Evolutionary conservation across 1,284 basidiomycete genomes (phyloP).

Genomic region (Heterobasidion occidentale): DNA sequence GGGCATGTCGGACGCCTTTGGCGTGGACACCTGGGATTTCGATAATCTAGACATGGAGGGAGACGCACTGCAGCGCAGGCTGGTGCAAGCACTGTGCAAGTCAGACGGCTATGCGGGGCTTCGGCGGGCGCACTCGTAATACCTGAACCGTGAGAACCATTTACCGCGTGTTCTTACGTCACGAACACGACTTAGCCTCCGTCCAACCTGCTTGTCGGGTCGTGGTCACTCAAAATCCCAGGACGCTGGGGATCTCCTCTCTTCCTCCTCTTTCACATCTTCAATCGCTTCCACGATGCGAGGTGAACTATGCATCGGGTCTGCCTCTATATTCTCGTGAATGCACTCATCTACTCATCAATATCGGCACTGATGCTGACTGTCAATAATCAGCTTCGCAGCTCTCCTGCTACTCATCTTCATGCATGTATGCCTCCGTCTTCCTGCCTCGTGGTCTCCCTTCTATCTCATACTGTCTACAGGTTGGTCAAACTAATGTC

Average conservation of each 20-base stretch:
- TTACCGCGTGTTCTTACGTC: not conserved
- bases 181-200: not conserved
- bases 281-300: conserved; percentile 30
- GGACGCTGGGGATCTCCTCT: not conserved
- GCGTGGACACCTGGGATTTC: not conserved
- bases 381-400: conserved; percentile 37
- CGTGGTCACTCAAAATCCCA: not conserved
- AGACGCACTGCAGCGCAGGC: not conserved
- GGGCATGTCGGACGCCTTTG: not conserved
- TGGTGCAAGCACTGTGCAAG: too few relatives aligned
- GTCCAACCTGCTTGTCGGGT: not conserved
- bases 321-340: conserved; percentile 62
- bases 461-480: conserved; percentile 23
- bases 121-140: too few relatives aligned
- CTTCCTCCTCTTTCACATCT: conserved; percentile 7
- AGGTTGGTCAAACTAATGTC: conserved; percentile 80
- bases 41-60: conserved; percentile 1
- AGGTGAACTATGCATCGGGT: conserved; percentile 65
- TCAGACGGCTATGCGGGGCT: not conserved
- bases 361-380: conserved; percentile 10
- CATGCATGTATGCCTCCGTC: conserved; percentile 50
- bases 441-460: conserved; percentile 13
- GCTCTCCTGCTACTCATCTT: conserved; percentile 70
- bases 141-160: not conserved
- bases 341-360: conserved; percentile 15